Percentiles rank a stretch among this genome's conserved stretches.
Conservation (phyloP, 2,329 filamentous ascomycete genomes). For the Colletotrichum eleusines region DNA sequence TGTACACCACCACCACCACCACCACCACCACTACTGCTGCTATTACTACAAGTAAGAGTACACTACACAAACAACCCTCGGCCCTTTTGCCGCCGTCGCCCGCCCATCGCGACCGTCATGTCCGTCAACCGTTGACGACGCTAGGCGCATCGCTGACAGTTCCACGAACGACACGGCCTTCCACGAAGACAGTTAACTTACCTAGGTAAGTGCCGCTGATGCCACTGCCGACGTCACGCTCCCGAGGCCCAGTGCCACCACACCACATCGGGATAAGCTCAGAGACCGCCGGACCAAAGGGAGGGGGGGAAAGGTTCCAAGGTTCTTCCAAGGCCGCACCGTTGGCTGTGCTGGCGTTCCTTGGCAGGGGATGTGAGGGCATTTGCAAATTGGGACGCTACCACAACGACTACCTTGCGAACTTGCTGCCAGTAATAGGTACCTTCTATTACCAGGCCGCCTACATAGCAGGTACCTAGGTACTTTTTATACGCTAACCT, state of each 20-base stretch:
- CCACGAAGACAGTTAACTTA: conserved; percentile 1
- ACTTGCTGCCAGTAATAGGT: background rate
- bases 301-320: conserved; percentile 12
- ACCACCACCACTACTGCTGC: too few species aligned
- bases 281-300: background rate
- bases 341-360: conserved; percentile 18
- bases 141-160: background rate
- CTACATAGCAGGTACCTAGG: too few species aligned
- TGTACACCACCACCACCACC: too few species aligned
- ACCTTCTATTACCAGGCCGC: too few species aligned
- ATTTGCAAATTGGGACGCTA: background rate
- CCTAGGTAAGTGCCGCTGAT: conserved; percentile 17
- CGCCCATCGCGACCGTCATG: background rate
- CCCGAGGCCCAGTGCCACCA: conserved; percentile 21
- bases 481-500: too few species aligned
- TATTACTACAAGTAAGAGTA: too few species aligned
- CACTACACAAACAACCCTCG: background rate
- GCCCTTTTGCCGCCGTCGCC: background rate
- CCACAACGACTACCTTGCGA: background rate
- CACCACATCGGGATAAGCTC: conserved; percentile 27
- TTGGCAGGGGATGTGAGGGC: conserved; percentile 31
- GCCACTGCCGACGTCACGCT: conserved; percentile 32
- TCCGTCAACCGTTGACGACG: conserved; percentile 13
- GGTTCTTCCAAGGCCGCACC: conserved; percentile 29
- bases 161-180: background rate